These are phyloP conservation scores for Blastobotrys niveus DNA, from an alignment of 1,139 yeast species.

Conservation along the genomic window DNA sequence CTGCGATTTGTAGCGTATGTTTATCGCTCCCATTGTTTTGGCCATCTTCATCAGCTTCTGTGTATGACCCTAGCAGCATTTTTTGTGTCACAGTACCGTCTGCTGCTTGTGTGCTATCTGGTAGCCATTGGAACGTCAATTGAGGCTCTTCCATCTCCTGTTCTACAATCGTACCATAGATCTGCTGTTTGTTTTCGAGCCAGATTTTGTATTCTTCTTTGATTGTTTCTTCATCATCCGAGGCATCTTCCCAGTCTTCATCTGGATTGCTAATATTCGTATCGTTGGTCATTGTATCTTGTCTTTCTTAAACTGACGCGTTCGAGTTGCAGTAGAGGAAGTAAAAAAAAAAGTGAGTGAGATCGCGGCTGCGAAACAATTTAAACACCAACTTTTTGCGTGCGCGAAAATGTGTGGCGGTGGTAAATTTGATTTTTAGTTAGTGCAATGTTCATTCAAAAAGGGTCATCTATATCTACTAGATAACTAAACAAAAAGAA, in stretches of 20 bases:
- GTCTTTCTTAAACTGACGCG: background rate
- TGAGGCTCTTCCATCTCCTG: conserved; percentile 10
- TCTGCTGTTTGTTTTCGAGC: conserved; percentile 8
- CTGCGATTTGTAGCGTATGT: conserved; percentile 9
- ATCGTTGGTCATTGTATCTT: background rate
- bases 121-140: conserved; percentile 17
- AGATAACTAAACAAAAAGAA: background rate
- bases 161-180: conserved; percentile 13
- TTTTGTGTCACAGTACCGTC: conserved; percentile 8
- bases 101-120: conserved; percentile 4
- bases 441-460: too few relatives aligned
- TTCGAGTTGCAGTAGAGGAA: background rate
- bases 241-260: conserved; percentile 4
- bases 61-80: conserved; percentile 12
- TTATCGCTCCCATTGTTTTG: background rate
- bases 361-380: too few relatives aligned
- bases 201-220: conserved; percentile 13
- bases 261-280: background rate
- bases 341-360: background rate
- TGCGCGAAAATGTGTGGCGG: too few relatives aligned
- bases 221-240: conserved; percentile 4
- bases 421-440: too few relatives aligned
- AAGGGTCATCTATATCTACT: background rate
- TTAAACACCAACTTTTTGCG: too few relatives aligned
- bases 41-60: conserved; percentile 4